Base-by-base conservation (phyloP, 352 stramenopile species). In the Globisporangium carolinianum region DNA sequence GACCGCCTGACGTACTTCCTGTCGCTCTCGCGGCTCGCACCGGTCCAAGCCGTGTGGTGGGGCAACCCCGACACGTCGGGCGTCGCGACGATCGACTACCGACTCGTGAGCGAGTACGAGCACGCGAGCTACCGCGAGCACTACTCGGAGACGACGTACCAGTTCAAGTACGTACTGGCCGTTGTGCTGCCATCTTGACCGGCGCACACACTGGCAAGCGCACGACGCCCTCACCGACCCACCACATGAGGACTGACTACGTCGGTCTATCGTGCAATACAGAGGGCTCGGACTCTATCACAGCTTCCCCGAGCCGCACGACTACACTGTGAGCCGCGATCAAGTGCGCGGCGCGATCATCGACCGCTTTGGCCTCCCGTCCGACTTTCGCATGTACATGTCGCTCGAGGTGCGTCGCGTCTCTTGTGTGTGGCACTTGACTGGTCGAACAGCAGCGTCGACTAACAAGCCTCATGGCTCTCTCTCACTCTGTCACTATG, bases 1-100 rank as follows among this genome's bases (percentile, higher is more conserved):
- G 80, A 93, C 62, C 85, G 87, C 43, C 79, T 75, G n/a, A 86
- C 78, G 7, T 93, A 79, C 52, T 90, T 91, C 49, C 45, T 93
- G 18, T 80, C 79, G 37, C 81, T 87, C 24, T 61, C 74, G 55
- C 80, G 80, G 0, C 67, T 93, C 32, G 83, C 83, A 14, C 71
- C 72, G 9, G 55, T 89, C 6, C 83, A 93, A 68, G 81, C 81
- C 3, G 76, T 66, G 53, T 93, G 81, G 81, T 91, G 78, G 74
- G 81, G 77, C 5, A 87, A 88, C 52, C 67, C 83, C 11, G 83
- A 91, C 57, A 93, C 83, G 0, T 80, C 79, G 0, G 79, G 83
- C 8, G 71, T 89, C 0, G 76, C 73, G 24, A 69, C 72, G 5
- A 81, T 93, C 57, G 79, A 91, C 47, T 90, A 86, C 43, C 84